phyloP scores from a whole-genome alignment of 345 rosid genomes.

The Populus ilicifolia region DNA sequence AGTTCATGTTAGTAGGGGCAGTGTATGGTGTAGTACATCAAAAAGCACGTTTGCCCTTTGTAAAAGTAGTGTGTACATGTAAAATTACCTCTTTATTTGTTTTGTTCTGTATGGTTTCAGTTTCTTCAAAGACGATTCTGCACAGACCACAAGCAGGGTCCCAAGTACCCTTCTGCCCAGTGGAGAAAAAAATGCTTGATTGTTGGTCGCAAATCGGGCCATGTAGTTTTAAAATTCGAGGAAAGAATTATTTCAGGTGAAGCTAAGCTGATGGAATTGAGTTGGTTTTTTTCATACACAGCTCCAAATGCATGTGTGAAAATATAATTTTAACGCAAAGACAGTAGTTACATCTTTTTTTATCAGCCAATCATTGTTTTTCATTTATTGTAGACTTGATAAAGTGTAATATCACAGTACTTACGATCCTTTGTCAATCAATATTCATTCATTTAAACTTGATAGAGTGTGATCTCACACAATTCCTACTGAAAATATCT shows the following conservation, averaged over 20 bases:
- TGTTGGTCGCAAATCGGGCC: conserved; percentile 76
- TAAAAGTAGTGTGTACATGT: neutral
- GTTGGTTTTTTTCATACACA: neutral
- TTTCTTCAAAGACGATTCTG: conserved; percentile 65
- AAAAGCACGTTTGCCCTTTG: neutral
- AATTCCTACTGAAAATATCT: neutral
- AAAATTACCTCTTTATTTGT: neutral
- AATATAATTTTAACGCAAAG: neutral
- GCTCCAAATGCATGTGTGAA: neutral
- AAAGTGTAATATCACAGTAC: neutral
- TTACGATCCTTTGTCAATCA: neutral
- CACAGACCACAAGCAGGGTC: conserved; percentile 71
- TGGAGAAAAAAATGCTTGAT: conserved; percentile 66
- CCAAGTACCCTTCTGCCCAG: conserved; percentile 58
- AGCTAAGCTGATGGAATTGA: conserved; percentile 2
- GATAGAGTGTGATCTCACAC: neutral
- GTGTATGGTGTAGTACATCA: neutral
- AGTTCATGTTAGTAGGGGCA: neutral
- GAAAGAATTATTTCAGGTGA: conserved; percentile 57
- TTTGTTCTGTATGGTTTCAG: conserved; percentile 34
- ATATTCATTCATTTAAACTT: neutral
- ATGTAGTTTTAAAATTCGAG: conserved; percentile 59
- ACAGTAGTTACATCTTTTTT: neutral
- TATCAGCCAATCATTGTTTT: neutral
- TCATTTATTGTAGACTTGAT: neutral